phyloP scores from a whole-genome alignment of 75 land plant genomes.

The Picea sitchensis region DNA sequence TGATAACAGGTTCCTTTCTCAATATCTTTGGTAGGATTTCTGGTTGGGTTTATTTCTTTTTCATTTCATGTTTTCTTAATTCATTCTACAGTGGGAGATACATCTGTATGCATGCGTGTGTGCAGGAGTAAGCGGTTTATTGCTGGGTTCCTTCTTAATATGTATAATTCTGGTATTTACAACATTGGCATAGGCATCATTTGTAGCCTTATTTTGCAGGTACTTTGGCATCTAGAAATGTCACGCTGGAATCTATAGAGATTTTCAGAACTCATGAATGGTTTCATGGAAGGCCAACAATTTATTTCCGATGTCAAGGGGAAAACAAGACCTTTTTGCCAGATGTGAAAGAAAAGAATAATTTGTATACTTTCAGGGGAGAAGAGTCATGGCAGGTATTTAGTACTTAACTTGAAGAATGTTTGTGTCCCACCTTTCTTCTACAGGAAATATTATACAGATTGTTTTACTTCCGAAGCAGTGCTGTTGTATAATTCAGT shows the following conservation, averaged over 20 bases:
- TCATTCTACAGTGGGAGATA: background rate
- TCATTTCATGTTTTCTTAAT: background rate
- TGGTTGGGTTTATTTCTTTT: background rate
- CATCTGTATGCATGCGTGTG: background rate
- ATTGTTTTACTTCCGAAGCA: background rate
- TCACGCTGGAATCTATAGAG: conserved; percentile 35
- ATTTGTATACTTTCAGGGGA: conserved; percentile 28
- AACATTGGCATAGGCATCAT: background rate
- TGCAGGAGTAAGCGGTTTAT: background rate
- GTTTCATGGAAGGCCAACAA: conserved; percentile 25
- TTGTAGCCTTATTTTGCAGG: conserved; percentile 23
- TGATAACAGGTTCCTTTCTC: no score
- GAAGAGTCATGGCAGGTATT: conserved; percentile 56
- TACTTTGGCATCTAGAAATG: conserved; percentile 37
- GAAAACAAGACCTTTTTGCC: conserved; percentile 34
- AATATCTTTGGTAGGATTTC: background rate
- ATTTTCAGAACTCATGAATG: conserved; percentile 51
- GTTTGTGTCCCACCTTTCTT: background rate
- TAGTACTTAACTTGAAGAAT: background rate
- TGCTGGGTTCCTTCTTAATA: background rate
- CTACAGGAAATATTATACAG: background rate
- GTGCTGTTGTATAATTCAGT: background rate
- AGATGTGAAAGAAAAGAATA: conserved; percentile 32
- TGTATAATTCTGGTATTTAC: background rate
- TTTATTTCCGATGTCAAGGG: conserved; percentile 48